Evolutionary conservation across 2,329 filamentous ascomycete genomes (phyloP).

Genomic region (Bipolaris cookei): DNA sequence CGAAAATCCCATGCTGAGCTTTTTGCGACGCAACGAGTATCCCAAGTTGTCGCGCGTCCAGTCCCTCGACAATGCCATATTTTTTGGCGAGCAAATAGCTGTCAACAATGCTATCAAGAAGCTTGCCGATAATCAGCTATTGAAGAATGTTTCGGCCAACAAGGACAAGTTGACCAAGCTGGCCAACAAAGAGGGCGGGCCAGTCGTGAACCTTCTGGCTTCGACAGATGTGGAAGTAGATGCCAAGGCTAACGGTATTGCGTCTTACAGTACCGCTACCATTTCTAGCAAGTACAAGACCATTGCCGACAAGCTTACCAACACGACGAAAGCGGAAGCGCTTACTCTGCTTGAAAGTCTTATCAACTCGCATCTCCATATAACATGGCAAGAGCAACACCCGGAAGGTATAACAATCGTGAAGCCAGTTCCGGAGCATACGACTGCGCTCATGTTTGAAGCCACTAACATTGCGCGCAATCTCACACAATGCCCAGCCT

Average conservation of each 20-base stretch:
- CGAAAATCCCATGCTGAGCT: conserved; percentile 73
- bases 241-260: conserved; percentile 69
- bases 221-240: conserved; percentile 70
- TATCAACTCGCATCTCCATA: conserved; percentile 84
- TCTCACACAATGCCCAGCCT: conserved; percentile 75
- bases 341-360: conserved; percentile 72
- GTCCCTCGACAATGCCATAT: conserved; percentile 72
- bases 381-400: conserved; percentile 82
- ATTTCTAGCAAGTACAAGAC: conserved; percentile 70
- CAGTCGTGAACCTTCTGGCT: conserved; percentile 63
- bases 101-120: conserved; percentile 53
- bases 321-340: conserved; percentile 62
- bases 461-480: conserved; percentile 75
- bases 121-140: conserved; percentile 54
- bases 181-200: conserved; percentile 61
- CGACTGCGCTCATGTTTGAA: conserved; percentile 72
- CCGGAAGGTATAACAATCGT: conserved; percentile 77
- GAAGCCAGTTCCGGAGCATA: conserved; percentile 78
- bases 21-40: conserved; percentile 77
- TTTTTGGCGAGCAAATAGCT: conserved; percentile 68
- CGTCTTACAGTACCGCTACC: conserved; percentile 73
- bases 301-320: conserved; percentile 67
- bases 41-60: conserved; percentile 76
- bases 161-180: conserved; percentile 64
- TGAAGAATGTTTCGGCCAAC: conserved; percentile 65